Base-by-base conservation (phyloP, 2,329 filamentous ascomycete genomes). In the Talaromyces marneffei region DNA sequence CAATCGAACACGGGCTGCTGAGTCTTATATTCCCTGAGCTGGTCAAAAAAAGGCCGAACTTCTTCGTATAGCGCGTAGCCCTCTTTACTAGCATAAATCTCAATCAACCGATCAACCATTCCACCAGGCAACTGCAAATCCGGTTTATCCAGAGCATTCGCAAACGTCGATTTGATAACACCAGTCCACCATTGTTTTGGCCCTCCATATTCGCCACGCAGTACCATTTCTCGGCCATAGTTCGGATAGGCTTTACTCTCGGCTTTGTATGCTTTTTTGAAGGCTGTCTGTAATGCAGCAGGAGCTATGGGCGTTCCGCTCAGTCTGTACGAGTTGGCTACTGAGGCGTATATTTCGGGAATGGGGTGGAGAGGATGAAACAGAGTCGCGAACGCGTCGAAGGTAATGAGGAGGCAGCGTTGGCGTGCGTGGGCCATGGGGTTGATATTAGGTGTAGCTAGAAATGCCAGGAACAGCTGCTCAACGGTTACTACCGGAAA, bases 301-400 rank as follows among this genome's bases (percentile, higher is more conserved):
- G 70, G 57, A 20, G 71, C 72, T 59, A 74, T 53, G 29, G 61
- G 27, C 6, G 66, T 61, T n/a, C 58, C 68, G 48, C 68, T 67
- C 25, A 79, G 64, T 18, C 74, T 71, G 64, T 72, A 76, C 59
- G 69, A 59, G 61, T 72, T 68, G 14, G 77, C 77, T 53, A 72
- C 67, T 10, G 72, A 64, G 27, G 74, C 68, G 67, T 80, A 80
- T 65, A 78, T 75, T 7, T 70, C 66, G 6, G 73, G 68, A 33
- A 80, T 66, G 1, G 77, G 72, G 3, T 66, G 65, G 60, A 73
- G 72, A 0, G 78, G 78, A 56, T 75, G 65, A 65, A 79, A 79
- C 53, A 80, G 63, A 2, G 78, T 80, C 23, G 72, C 74, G 61
- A 79, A 78, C 35, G 78, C 78, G 66, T 80, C 78, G 42, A 80